phyloP scores from a whole-genome alignment of 352 stramenopile genomes.

The Plasmopara halstedii region DNA sequence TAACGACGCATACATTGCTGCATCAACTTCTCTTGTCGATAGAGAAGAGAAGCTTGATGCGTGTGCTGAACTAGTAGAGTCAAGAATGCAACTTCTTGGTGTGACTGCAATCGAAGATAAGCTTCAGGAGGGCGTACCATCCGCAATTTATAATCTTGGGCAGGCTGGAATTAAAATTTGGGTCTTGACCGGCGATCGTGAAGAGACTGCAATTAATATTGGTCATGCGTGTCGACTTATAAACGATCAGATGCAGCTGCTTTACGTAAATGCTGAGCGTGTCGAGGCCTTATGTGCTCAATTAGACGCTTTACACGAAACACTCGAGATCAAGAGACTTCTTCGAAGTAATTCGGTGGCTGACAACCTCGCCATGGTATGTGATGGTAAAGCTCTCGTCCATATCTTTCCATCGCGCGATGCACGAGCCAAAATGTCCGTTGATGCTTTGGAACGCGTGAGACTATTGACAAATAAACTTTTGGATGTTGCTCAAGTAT shows the following conservation, averaged over 20 bases:
- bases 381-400: conserved; percentile 55
- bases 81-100: conserved; percentile 78
- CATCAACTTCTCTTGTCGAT: conserved; percentile 40
- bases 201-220: conserved; percentile 98
- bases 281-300: conserved; percentile 34
- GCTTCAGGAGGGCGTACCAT: conserved; percentile 90
- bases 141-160: conserved; percentile 88
- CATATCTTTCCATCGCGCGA: conserved; percentile 61
- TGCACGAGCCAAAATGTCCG: conserved; percentile 28
- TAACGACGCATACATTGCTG: conserved; percentile 45
- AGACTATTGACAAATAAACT: conserved; percentile 35
- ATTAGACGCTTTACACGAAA: conserved; percentile 36
- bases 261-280: conserved; percentile 55
- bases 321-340: conserved; percentile 34
- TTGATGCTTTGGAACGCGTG: conserved; percentile 19
- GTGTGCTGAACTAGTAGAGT: conserved; percentile 61
- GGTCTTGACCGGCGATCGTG: conserved; percentile 97
- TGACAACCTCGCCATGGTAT: conserved; percentile 55
- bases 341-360: conserved; percentile 25
- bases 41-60: conserved; percentile 42
- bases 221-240: conserved; percentile 81
- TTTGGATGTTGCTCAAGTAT: conserved; percentile 40
- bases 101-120: conserved; percentile 96
- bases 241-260: conserved; percentile 56
- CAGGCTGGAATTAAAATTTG: conserved; percentile 96